A percentile compares a stretch with the other conserved stretches of the same genome.
phyloP scores from a whole-genome alignment of 345 rosid genomes.

The Ceriops decandra region DNA sequence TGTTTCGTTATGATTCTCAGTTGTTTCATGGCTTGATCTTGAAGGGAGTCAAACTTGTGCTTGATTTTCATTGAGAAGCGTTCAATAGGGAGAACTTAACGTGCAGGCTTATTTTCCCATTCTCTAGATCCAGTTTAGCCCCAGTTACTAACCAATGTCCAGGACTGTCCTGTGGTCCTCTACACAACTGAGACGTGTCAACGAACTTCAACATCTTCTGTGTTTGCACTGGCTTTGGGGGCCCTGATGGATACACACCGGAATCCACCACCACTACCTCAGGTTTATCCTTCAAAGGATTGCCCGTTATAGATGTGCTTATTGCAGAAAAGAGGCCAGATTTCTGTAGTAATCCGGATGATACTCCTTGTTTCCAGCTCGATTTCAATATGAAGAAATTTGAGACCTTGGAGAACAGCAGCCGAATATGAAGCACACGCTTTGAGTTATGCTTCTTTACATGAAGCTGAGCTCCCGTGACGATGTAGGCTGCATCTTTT shows the following conservation, averaged over 20 bases:
- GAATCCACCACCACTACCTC: constrained; percentile 58
- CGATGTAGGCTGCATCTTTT: constrained; percentile 54
- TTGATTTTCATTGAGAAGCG: constrained; percentile 1
- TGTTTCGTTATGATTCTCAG: too few relatives aligned
- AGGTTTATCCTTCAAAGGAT: constrained; percentile 35
- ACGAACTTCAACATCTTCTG: constrained; percentile 72
- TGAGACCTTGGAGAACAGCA: constrained; percentile 58
- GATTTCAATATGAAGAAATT: constrained; percentile 40
- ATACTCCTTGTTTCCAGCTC: constrained; percentile 50
- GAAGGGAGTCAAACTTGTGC: too few relatives aligned
- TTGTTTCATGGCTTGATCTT: too few relatives aligned
- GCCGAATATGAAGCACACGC: constrained; percentile 69
- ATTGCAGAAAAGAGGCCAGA: constrained; percentile 73
- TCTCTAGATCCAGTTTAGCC: constrained; percentile 61
- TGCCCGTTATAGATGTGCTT: constrained; percentile 49
- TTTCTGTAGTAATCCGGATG: constrained; percentile 47
- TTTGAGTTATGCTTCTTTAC: constrained; percentile 63
- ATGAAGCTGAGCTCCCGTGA: constrained; percentile 86
- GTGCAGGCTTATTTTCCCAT: constrained; percentile 68
- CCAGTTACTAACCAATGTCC: constrained; percentile 95
- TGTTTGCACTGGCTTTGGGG: constrained; percentile 68
- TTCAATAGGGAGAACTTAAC: constrained; percentile 74
- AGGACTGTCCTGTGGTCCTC: constrained; percentile 81
- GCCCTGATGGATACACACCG: constrained; percentile 74
- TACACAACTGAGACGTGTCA: constrained; percentile 61